Evolutionary conservation across 441 rosid genomes (phyloP).

Genomic region (Pelargonium myrrhifolium): DNA sequence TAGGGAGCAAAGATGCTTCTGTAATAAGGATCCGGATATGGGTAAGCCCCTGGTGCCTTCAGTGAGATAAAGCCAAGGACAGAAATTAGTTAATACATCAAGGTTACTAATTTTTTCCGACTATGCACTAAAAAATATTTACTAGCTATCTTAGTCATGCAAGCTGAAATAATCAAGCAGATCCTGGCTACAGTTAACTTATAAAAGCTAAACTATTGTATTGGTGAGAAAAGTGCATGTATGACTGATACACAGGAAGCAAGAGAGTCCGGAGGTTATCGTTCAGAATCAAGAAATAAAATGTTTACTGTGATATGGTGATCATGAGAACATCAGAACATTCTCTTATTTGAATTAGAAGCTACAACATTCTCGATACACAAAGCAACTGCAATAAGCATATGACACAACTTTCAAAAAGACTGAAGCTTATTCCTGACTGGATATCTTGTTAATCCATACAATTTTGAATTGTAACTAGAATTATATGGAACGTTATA

Average conservation of each 20-base stretch:
- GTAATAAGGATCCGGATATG: conserved; percentile 87
- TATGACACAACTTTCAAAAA: no score
- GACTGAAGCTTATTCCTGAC: no score
- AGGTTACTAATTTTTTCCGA: not conserved
- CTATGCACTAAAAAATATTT: not conserved
- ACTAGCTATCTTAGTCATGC: not conserved
- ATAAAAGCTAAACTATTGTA: not conserved
- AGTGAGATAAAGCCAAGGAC: conserved; percentile 24
- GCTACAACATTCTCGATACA: not conserved
- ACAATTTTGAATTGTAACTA: no score
- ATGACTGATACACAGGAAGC: not conserved
- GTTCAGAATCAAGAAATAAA: not conserved
- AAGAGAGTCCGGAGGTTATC: not conserved
- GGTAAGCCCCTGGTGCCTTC: conserved; percentile 71
- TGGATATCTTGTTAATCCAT: no score
- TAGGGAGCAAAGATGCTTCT: conserved; percentile 86
- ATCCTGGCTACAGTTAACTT: not conserved
- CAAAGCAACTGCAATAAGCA: not conserved
- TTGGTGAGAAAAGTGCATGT: not conserved
- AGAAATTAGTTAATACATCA: conserved; percentile 3
- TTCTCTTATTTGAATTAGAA: not conserved
- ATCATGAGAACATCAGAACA: no score
- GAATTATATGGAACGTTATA: no score
- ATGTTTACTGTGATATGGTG: not conserved
- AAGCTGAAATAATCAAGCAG: not conserved